Evolutionary conservation across 1,139 yeast genomes (phyloP).

Genomic region (Pichia inconspicua): DNA sequence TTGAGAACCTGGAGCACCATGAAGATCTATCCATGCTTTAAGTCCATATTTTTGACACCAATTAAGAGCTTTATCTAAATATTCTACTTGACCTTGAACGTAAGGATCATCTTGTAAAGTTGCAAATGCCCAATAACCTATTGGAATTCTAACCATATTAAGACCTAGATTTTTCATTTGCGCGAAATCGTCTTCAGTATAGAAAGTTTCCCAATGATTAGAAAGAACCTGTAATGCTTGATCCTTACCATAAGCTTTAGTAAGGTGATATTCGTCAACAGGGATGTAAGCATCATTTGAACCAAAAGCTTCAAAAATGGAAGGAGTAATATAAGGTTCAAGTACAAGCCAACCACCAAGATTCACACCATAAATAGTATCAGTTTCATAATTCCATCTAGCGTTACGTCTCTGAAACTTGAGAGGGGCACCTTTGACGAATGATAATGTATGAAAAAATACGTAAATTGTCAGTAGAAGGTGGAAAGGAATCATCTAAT

Average conservation of each 20-base stretch:
- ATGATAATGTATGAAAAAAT: neutral
- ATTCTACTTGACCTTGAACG: slow-evolving; percentile 47
- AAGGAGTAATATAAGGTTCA: slow-evolving; percentile 61
- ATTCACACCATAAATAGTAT: slow-evolving; percentile 40
- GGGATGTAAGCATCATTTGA: slow-evolving; percentile 31
- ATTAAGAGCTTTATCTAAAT: slow-evolving; percentile 54
- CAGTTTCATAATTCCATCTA: slow-evolving; percentile 25
- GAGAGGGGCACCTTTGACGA: slow-evolving; percentile 19
- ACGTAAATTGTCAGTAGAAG: neutral
- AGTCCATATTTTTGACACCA: slow-evolving; percentile 64
- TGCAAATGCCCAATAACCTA: slow-evolving; percentile 64
- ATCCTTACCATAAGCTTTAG: slow-evolving; percentile 39
- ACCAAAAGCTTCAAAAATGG: slow-evolving; percentile 40
- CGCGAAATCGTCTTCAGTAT: slow-evolving; percentile 46
- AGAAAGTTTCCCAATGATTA: slow-evolving; percentile 50
- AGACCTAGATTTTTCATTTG: slow-evolving; percentile 43
- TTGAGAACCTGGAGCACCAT: slow-evolving; percentile 97
- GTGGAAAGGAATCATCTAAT: neutral
- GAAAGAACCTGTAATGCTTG: slow-evolving; percentile 37
- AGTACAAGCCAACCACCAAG: slow-evolving; percentile 62
- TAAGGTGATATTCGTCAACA: slow-evolving; percentile 52
- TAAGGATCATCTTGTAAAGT: slow-evolving; percentile 46
- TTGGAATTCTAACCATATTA: slow-evolving; percentile 56
- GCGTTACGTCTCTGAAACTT: slow-evolving; percentile 20
- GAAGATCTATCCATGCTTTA: slow-evolving; percentile 86